Evolutionary conservation across 1,284 basidiomycete species (phyloP).

Genomic region (Ustilago shanxiensis): DNA sequence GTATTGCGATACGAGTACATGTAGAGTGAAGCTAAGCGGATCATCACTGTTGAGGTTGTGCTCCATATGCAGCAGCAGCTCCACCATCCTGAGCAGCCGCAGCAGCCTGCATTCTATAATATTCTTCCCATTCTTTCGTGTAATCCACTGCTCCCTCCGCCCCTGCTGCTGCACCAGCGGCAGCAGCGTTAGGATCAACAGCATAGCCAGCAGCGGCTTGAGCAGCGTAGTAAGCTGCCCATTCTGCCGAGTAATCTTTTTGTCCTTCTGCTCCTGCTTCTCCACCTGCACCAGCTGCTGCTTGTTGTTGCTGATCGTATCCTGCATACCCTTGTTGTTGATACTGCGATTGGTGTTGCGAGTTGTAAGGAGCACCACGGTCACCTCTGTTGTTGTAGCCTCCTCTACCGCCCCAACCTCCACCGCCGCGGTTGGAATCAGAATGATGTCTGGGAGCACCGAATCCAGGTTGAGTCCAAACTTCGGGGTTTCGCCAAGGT

Average conservation of each 20-base stretch:
- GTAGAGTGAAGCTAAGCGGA: too few relatives aligned
- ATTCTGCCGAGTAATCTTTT: conserved; percentile 66
- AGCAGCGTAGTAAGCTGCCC: conserved; percentile 67
- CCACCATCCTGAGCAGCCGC: conserved; percentile 40
- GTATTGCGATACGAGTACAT: not conserved
- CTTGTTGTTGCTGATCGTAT: conserved; percentile 18
- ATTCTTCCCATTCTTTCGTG: conserved; percentile 69
- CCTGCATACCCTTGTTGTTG: conserved; percentile 16
- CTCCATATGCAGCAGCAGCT: conserved; percentile 23
- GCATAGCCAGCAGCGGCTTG: conserved; percentile 44
- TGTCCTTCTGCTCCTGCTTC: conserved; percentile 33
- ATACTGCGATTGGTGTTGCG: conserved; percentile 16
- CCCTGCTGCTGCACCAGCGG: conserved; percentile 30
- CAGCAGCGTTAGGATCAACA: conserved; percentile 24
- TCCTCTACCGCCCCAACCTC: conserved; percentile 28
- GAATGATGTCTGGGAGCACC: conserved; percentile 35
- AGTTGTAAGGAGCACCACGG: conserved; percentile 4
- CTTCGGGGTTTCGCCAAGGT: conserved; percentile 67
- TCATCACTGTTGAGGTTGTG: conserved; percentile 4
- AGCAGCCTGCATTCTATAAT: conserved; percentile 59
- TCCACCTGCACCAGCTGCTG: not conserved
- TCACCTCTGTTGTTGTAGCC: conserved; percentile 41
- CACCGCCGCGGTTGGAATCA: conserved; percentile 24
- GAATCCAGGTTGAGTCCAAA: conserved; percentile 63
- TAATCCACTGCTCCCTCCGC: conserved; percentile 52